phyloP scores from a whole-genome alignment of 495 filamentous ascomycete genomes.

The Penicillium subrubescens region DNA sequence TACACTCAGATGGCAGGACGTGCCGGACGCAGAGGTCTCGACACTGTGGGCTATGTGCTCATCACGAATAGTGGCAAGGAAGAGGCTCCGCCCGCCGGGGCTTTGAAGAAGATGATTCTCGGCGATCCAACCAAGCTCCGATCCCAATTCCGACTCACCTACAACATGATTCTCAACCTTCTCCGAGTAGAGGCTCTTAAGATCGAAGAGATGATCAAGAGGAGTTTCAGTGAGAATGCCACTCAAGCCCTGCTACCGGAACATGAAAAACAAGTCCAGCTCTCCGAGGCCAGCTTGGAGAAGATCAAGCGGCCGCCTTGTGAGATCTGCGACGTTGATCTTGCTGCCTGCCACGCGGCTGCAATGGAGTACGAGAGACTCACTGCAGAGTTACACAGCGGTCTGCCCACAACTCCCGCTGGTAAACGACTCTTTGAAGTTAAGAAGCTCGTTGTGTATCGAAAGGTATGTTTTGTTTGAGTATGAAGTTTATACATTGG shows the following conservation, averaged over 20 bases:
- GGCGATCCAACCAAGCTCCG: constrained; percentile 93
- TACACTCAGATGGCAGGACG: constrained; percentile 99
- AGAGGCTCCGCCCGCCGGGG: constrained; percentile 82
- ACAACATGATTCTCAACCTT: constrained; percentile 99
- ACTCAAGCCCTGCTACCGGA: constrained; percentile 93
- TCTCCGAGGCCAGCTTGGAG: constrained; percentile 88
- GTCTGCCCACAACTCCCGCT: constrained; percentile 68
- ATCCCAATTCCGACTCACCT: constrained; percentile 95
- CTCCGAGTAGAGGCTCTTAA: constrained; percentile 94
- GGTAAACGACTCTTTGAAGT: constrained; percentile 76
- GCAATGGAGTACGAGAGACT: constrained; percentile 74
- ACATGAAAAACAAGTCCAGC: constrained; percentile 88
- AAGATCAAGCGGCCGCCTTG: constrained; percentile 88
- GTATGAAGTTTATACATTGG: neutral
- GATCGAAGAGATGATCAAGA: constrained; percentile 99
- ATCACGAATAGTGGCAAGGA: constrained; percentile 81
- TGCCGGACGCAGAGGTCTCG: constrained; percentile 89
- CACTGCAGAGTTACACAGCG: constrained; percentile 73
- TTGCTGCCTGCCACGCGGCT: constrained; percentile 77
- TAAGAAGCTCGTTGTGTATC: constrained; percentile 74
- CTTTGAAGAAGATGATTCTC: constrained; percentile 89
- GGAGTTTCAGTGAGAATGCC: constrained; percentile 98
- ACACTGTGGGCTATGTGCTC: constrained; percentile 90
- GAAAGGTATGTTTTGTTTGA: constrained; percentile 46
- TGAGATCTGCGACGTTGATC: constrained; percentile 74